Base-by-base conservation (phyloP, 2,329 filamentous ascomycete genomes). In the Pleoardoris graminearum region DNA sequence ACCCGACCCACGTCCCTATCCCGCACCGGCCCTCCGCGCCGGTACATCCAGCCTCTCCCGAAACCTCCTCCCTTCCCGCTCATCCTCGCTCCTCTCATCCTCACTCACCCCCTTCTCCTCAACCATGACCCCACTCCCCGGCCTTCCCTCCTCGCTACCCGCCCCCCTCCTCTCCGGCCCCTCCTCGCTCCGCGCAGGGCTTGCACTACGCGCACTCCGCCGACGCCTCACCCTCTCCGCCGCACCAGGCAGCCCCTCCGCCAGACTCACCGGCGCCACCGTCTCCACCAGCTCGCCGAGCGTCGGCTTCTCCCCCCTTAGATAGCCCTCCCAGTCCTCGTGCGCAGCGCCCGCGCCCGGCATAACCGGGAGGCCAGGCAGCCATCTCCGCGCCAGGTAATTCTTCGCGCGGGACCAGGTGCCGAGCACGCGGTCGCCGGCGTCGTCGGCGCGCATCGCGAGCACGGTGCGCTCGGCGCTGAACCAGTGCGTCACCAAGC, bases 401-500 rank as follows among this genome's bases (percentile, higher is more conserved):
- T 72, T 67, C 54, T 78, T 77, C 23, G 73, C 53, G 19, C 70
- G 68, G 4, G 67, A 72, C 66, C 71, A 71, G 1, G 62, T 56
- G 1, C 76, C 73, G 10, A 79, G 68, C 27, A 76, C 73, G n/a
- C 74, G 67, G 21, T 68, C 66, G 2, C 64, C 70, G 0, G 66
- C 56, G 29, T 74, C 63, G 11, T 71, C 65, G 22, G 50, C 60
- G 39, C 30, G 30, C 4, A 61, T 67, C 10, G 67, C 67, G 16
- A 58, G 60, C 39, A 74, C 76, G 2, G 76, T 77, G 47, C 68
- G 75, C 21, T 74, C 72, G 1, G 69, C 69, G 25, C 68, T 63
- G 57, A 79, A 79, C 79, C 80, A 82, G 3, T 58, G 59, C 4
- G 67, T 73, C 6, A 82, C 67, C 1, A 82, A 60, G 3, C 67